Percentiles rank a stretch among this genome's conserved stretches.
These are phyloP conservation scores for Mariannaea sp. DNA, from an alignment of 2,329 filamentous ascomycete genomes.

Conservation along the genomic window DNA sequence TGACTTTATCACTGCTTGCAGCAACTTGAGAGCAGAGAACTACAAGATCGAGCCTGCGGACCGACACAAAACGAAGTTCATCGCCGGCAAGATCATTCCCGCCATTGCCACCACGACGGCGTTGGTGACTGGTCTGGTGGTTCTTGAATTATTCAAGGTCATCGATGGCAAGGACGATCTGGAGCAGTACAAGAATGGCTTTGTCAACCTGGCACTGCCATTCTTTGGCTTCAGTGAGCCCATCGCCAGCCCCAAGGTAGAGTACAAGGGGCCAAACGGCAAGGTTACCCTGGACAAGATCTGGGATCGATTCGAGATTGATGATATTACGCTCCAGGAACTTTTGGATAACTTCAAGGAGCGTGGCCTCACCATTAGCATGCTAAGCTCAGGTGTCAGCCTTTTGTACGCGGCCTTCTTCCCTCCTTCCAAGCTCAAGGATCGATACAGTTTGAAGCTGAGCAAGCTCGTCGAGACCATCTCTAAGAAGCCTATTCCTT, in stretches of 20 bases:
- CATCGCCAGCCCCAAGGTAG: conserved; percentile 90
- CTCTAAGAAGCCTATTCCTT: conserved; percentile 88
- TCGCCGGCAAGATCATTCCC: conserved; percentile 98
- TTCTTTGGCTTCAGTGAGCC: conserved; percentile 99
- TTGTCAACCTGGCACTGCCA: conserved; percentile 92
- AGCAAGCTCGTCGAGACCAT: conserved; percentile 87
- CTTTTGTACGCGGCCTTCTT: conserved; percentile 95
- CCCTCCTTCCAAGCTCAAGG: conserved; percentile 76
- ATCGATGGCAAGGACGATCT: conserved; percentile 95
- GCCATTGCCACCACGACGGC: conserved; percentile 98
- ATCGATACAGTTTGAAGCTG: conserved; percentile 80
- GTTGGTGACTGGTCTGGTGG: conserved; percentile 89
- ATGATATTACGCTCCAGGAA: conserved; percentile 82
- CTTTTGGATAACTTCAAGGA: conserved; percentile 82
- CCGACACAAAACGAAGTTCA: conserved; percentile 98
- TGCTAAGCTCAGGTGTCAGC: conserved; percentile 97
- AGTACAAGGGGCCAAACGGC: conserved; percentile 78
- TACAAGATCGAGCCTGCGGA: conserved; percentile 96
- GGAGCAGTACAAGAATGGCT: conserved; percentile 99
- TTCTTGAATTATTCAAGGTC: conserved; percentile 94
- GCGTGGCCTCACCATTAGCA: conserved; percentile 80
- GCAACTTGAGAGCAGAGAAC: conserved; percentile 95
- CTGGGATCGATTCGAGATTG: conserved; percentile 95
- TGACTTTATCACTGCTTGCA: conserved; percentile 97
- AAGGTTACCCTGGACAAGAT: conserved; percentile 91